These are phyloP conservation scores for Oldenlandia corymbosa DNA, from an alignment of 257 asterid genomes.

Conservation along the genomic window DNA sequence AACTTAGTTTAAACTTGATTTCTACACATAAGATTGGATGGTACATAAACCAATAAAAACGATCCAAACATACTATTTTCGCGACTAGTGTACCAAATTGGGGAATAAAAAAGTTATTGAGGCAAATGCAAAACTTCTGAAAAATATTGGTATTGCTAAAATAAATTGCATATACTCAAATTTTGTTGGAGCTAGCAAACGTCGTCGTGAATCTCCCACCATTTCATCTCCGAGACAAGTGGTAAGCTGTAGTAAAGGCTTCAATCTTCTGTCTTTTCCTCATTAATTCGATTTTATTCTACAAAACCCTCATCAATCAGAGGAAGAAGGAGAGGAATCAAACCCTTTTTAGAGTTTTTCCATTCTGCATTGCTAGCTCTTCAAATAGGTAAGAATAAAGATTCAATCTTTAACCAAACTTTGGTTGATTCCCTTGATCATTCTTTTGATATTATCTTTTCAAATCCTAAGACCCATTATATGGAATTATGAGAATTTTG, in stretches of 20 bases:
- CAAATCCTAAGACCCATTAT: background rate
- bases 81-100: no score
- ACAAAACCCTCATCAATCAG: background rate
- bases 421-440: background rate
- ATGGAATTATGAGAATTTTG: background rate
- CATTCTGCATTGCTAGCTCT: background rate
- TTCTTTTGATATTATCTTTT: background rate
- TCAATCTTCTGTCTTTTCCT: background rate
- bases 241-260: constrained; percentile 1
- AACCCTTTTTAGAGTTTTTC: background rate
- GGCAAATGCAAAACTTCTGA: no score
- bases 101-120: no score
- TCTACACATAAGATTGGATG: no score
- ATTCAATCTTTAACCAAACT: background rate
- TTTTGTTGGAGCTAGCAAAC: background rate
- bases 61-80: no score
- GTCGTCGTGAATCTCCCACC: constrained; percentile 6
- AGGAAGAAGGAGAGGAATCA: constrained; percentile 1
- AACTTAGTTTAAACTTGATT: no score
- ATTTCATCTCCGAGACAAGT: background rate
- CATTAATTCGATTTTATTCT: background rate
- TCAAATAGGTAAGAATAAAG: background rate
- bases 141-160: no score
- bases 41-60: no score
- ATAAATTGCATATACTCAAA: no score